These are phyloP conservation scores for Aspergillus proliferans DNA, from an alignment of 2,329 filamentous ascomycete genomes.

Conservation along the genomic window DNA sequence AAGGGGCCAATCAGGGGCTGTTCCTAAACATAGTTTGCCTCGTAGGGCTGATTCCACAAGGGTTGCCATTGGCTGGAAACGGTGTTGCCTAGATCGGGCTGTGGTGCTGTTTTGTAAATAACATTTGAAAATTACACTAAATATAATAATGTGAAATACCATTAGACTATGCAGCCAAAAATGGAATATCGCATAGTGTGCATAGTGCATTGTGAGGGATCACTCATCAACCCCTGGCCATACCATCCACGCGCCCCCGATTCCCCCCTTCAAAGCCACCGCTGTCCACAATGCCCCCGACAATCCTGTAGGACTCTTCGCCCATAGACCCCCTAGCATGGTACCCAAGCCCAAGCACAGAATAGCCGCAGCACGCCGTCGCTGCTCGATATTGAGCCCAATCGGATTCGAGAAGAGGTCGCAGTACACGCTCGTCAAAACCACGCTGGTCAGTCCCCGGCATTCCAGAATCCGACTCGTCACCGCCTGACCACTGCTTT, in stretches of 20 bases:
- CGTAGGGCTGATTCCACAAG: not conserved
- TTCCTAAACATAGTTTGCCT: not conserved
- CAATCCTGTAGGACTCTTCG: conserved; percentile 47
- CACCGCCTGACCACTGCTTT: conserved; percentile 73
- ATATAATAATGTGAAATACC: not conserved
- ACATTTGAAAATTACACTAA: not conserved
- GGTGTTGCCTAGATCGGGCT: not conserved
- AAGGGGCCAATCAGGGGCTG: not conserved
- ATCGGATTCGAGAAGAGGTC: conserved; percentile 65
- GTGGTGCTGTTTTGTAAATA: not conserved
- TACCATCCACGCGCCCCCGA: conserved; percentile 54
- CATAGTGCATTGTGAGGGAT: not conserved
- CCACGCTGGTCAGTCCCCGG: conserved; percentile 68
- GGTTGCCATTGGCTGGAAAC: not conserved
- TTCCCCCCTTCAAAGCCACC: conserved; percentile 49
- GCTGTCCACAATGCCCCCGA: conserved; percentile 57
- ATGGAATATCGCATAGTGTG: too few species aligned
- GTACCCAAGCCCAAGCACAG: conserved; percentile 49
- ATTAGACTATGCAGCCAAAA: too few species aligned
- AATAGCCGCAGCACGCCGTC: conserved; percentile 47
- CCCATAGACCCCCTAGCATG: conserved; percentile 50
- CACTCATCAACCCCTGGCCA: conserved; percentile 48
- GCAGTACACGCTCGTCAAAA: conserved; percentile 75
- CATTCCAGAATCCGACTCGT: conserved; percentile 63
- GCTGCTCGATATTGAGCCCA: conserved; percentile 46